Conservation (phyloP, 192 early-diverging fungal species). For the Linnemannia elongata region DNA sequence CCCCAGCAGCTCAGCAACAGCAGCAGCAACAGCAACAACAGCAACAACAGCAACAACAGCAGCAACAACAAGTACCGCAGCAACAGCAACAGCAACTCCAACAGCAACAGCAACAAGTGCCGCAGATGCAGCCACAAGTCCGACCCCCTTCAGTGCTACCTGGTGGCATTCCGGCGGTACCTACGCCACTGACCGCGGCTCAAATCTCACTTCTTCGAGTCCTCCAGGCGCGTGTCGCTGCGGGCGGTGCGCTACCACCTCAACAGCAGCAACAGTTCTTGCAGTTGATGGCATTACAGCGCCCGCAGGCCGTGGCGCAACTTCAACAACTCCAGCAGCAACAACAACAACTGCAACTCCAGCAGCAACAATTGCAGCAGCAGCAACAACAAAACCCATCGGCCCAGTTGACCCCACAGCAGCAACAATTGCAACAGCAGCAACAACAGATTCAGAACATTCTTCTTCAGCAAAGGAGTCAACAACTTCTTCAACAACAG, state of each 20-base stretch:
- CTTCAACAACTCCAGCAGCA: conserved; percentile 35
- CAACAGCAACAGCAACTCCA: background rate
- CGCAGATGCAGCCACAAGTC: background rate
- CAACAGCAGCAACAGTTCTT: conserved; percentile 23
- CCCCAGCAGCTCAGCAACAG: conserved; percentile 18
- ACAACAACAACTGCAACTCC: conserved; percentile 4
- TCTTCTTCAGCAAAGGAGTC: conserved; percentile 3
- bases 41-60: conserved; percentile 11
- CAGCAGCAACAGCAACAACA: conserved; percentile 15
- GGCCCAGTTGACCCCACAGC: conserved; percentile 22
- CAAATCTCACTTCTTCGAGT: conserved; percentile 24
- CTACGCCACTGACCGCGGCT: conserved; percentile 1
- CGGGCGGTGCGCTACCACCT: background rate
- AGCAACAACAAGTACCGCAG: background rate
- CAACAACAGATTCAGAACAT: conserved; percentile 17
- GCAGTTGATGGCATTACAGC: conserved; percentile 1
- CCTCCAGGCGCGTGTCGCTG: conserved; percentile 16
- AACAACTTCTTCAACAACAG: conserved; percentile 18
- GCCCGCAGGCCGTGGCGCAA: conserved; percentile 10
- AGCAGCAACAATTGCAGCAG: background rate
- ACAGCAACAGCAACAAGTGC: background rate
- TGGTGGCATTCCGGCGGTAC: background rate
- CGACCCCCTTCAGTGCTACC: conserved; percentile 10
- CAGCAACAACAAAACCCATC: conserved; percentile 10
- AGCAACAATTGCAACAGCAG: conserved; percentile 24